Base-by-base conservation (phyloP, 2,329 filamentous ascomycete genomes). In the Diplodia scrobiculata region DNA sequence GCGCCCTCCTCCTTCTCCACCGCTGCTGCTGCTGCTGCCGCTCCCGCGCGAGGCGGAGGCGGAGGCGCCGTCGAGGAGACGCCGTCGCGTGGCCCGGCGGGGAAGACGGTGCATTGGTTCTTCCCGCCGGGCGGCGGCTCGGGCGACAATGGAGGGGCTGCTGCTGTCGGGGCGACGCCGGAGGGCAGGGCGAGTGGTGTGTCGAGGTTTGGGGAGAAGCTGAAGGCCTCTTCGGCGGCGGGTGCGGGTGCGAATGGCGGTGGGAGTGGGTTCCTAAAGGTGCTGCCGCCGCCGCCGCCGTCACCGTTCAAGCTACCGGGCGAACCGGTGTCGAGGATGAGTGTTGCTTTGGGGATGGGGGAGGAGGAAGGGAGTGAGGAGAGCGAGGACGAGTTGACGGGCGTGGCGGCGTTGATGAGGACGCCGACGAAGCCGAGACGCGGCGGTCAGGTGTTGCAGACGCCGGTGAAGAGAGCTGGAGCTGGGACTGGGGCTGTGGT, bases 81-180 rank as follows among this genome's bases (percentile, higher is more conserved):
- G 60, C 80, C 80, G 14, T 79, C 78, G 3, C 77, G 77, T 52
- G 75, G 73, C 51, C 76, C 77, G 54, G 73, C 71, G 13, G 70
- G 32, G 71, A 77, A 71, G 66, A 63, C 68, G 4, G 17, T 73
- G 7, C 14, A 41, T 19, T 63, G 47, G 47, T 17, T 51, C 10
- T 38, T 63, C 29, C 29, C 47, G n/a, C 3, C 34, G 4, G 21
- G 29, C 14, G 19, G 29, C 13, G 38, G n/a, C 4, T 19, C 29
- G 29, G 29, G 29, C 9, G 29, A 25, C 25, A 25, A 4, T 25
- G 25, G 25, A 25, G 25, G 25, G 25, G 58, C 11, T 1, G 29
- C 14, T 14, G 27, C 14, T n/a, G 41, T 41, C 34, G 48, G 21
- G 19, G 21, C 60, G 2, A 63, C 60, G 32, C 48, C 60, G 9